Conservation (phyloP, 352 stramenopile genomes). For the Phytophthora fragariaefolia region DNA sequence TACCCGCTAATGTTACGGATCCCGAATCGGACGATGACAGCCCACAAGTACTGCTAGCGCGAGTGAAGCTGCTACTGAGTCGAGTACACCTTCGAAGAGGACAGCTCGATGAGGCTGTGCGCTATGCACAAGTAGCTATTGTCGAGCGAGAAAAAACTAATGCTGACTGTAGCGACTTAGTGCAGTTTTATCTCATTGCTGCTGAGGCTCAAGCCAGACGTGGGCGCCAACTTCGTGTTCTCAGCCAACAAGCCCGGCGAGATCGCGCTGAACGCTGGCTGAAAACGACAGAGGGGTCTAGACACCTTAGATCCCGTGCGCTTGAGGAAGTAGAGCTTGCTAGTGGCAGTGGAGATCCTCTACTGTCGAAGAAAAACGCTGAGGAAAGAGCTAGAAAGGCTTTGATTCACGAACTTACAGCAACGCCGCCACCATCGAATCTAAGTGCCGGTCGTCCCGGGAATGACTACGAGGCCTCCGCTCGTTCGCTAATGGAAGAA, state of each 20-base stretch:
- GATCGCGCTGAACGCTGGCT: constrained; percentile 61
- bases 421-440: constrained; percentile 24
- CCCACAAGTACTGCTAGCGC: constrained; percentile 39
- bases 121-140: constrained; percentile 55
- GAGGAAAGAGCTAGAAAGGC: constrained; percentile 45
- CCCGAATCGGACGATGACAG: constrained; percentile 20
- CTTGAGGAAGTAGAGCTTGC: constrained; percentile 40
- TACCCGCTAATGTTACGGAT: constrained; percentile 27
- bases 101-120: constrained; percentile 62
- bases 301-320: constrained; percentile 47
- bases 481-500: constrained; percentile 56
- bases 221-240: constrained; percentile 54
- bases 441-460: constrained; percentile 11
- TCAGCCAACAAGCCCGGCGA: constrained; percentile 55
- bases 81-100: constrained; percentile 61
- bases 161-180: constrained; percentile 39
- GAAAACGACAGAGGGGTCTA: constrained; percentile 52
- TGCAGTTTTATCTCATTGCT: constrained; percentile 61
- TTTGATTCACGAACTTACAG: constrained; percentile 51
- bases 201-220: constrained; percentile 60
- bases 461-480: constrained; percentile 22
- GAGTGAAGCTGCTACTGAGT: constrained; percentile 58
- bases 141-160: constrained; percentile 48
- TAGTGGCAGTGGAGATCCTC: constrained; percentile 25
- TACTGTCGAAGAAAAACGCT: constrained; percentile 62